Conservation (phyloP, 169 alveolate genomes). For the Plasmodium adleri region DNA sequence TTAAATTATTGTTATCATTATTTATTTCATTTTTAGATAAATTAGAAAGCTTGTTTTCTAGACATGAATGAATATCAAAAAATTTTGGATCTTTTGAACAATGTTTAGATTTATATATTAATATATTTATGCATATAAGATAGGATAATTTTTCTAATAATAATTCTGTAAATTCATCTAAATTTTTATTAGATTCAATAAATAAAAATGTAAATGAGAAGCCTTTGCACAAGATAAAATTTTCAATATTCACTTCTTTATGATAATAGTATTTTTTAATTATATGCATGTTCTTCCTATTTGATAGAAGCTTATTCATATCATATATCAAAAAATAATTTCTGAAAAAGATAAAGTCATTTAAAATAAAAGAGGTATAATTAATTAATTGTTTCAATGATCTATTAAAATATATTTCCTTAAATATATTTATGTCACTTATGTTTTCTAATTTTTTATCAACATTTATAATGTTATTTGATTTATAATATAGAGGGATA, state of each 20-base stretch:
- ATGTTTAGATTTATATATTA: conserved; percentile 57
- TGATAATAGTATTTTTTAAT: conserved; percentile 54
- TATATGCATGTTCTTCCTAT: not conserved
- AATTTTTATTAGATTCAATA: conserved; percentile 28
- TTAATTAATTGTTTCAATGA: conserved; percentile 49
- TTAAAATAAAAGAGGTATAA: conserved; percentile 72
- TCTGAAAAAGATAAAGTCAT: conserved; percentile 55
- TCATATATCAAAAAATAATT: conserved; percentile 26
- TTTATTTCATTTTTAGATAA: not conserved
- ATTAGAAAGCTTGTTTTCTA: not conserved
- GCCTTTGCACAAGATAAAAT: conserved; percentile 72
- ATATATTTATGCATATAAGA: conserved; percentile 44
- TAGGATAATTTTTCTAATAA: conserved; percentile 67
- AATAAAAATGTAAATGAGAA: conserved; percentile 48
- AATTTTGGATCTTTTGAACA: conserved; percentile 13
- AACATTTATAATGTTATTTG: conserved; percentile 23
- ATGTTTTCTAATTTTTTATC: conserved; percentile 42
- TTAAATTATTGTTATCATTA: not conserved
- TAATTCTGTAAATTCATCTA: conserved; percentile 15
- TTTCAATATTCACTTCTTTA: conserved; percentile 57
- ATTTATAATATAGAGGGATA: conserved; percentile 55
- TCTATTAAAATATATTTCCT: conserved; percentile 62
- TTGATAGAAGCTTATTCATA: conserved; percentile 12
- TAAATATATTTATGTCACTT: conserved; percentile 36
- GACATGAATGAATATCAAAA: conserved; percentile 31